Base-by-base conservation (phyloP, 2,329 filamentous ascomycete genomes). In the Bimuria novae-zelandiae region DNA sequence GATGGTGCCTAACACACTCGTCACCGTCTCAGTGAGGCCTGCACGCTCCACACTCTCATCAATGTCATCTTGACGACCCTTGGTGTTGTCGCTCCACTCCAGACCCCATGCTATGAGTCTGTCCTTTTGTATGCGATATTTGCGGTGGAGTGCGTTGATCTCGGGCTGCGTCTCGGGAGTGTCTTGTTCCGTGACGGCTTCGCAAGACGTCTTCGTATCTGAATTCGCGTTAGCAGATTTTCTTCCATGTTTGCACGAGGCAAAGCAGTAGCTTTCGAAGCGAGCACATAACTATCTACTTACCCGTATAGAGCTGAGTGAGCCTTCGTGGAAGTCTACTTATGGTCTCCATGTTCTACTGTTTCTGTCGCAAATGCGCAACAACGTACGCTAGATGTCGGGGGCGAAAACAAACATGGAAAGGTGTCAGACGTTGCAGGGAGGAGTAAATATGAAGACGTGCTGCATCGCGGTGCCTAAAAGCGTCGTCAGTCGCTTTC, bases 111-210 rank as follows among this genome's bases (percentile, higher is more conserved):
- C 88, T 53, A 90, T 85, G 41, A 92, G 79, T 14, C 89, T 82
- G 75, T 92, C 88, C 70, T 90, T 90, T 65, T 92, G 89, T 61
- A 92, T 91, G 58, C 88, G 84, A 59, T 91, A 83, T 70, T 90
- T 90, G 57, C 88, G 86, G 69, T 92, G 87, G 27, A 92, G 77
- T 14, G 83, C 81, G 65, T 87, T 85, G 68, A 89, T 84, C 59
- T 90, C 88, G 21, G 88, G 88, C 41, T 69, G 72, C n/a, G 68
- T 87, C 80, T 67, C 87, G 78, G 64, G 82, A 76, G 75, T 64
- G 68, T 84, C 64, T 69, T 84, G 72, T 80, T 86, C 59, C 80
- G 81, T 48, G 68, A 89, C 85, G 60, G 89, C 89, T 71, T 89
- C 86, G 69, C 84, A 88, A 22, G 87, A 89, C 62, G 85, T 88